Base-by-base conservation (phyloP, 208 protist species). In the Zelonia costaricensis region DNA sequence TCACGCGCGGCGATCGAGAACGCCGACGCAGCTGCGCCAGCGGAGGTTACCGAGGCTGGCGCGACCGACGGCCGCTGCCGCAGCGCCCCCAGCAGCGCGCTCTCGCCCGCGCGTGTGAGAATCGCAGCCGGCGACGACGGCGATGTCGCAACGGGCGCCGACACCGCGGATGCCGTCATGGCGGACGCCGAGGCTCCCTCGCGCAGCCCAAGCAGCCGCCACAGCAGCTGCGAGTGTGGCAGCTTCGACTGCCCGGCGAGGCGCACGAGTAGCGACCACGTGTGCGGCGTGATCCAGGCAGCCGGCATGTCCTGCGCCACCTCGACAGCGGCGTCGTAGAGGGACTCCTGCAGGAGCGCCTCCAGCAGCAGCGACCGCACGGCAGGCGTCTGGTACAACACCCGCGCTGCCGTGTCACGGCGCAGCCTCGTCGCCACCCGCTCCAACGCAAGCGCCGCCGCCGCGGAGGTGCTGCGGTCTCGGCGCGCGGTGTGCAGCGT, bases 161-260 rank as follows among this genome's bases (percentile, higher is more conserved):
- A 9, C 36, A 42, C 15, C 36, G 36, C 15, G n/a, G n/a, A n/a
- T n/a, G 5, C 15, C 8, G 22, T 7, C 51, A 18, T 8, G 22
- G 6, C 25, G 0, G 12, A 7, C 39, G 23, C 15, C 38, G 58
- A 10, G 3, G 48, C 5, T 7, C 28, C 39, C 4, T 63, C 60
- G 13, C 22, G 31, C 39, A 63, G 13, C 0, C 54, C 49, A 40
- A 94, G 51, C 15, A 92, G 54, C 8, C 60, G 44, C 82, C 82
- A 85, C 16, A 94, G 62, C 33, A 92, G 42, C 25, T 53, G 54
- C n/a, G 83, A 86, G 71, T 92, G 62, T 13, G 84, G 71, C 40
- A 95, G 45, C 62, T 77, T 82, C 18, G 72, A 67, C 38, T 87
- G 74, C 10, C 67, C 76, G 2, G 85, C 88, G 6, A 76, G 67